These are phyloP conservation scores for Pyrenochaeta sp. DNA, from an alignment of 2,329 filamentous ascomycete species.

Conservation along the genomic window DNA sequence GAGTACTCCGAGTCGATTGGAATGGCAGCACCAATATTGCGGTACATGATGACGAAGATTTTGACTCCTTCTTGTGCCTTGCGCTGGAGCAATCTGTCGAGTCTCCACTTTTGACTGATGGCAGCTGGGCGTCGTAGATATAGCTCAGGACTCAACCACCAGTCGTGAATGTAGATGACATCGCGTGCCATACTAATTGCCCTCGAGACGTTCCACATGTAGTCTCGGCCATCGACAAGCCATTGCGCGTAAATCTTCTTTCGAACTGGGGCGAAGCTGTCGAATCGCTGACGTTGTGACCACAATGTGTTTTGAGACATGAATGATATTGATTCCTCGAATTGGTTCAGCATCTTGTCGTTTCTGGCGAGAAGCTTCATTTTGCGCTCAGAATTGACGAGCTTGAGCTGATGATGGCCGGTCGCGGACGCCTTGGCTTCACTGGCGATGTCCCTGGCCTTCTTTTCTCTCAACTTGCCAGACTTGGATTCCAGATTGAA, in stretches of 20 bases:
- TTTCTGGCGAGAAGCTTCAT: slow-evolving; percentile 90
- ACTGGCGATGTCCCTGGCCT: slow-evolving; percentile 68
- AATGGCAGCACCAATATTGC: slow-evolving; percentile 95
- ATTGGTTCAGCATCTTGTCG: slow-evolving; percentile 87
- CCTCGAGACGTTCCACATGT: slow-evolving; percentile 99
- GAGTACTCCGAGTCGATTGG: slow-evolving; percentile 99
- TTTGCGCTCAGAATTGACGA: slow-evolving; percentile 92
- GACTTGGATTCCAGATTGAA: slow-evolving; percentile 82
- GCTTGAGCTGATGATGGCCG: slow-evolving; percentile 83
- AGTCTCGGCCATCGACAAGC: slow-evolving; percentile 95
- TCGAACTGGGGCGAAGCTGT: slow-evolving; percentile 91
- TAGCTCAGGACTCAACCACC: slow-evolving; percentile 96
- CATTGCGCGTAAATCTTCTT: slow-evolving; percentile 89
- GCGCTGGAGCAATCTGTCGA: slow-evolving; percentile 89
- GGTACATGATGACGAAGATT: slow-evolving; percentile 96
- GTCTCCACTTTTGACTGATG: slow-evolving; percentile 97
- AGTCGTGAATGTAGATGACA: slow-evolving; percentile 98
- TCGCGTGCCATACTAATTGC: slow-evolving; percentile 97
- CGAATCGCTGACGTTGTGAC: slow-evolving; percentile 84
- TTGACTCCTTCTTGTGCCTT: slow-evolving; percentile 97
- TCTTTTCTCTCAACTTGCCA: slow-evolving; percentile 57
- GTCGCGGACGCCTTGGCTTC: slow-evolving; percentile 68
- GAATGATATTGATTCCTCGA: slow-evolving; percentile 87
- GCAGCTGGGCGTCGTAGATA: slow-evolving; percentile 93
- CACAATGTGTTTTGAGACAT: slow-evolving; percentile 86